Percentiles rank a stretch among this genome's conserved stretches.
Conservation (phyloP, 106 monocot species). For the Dioscorea dumetorum region DNA sequence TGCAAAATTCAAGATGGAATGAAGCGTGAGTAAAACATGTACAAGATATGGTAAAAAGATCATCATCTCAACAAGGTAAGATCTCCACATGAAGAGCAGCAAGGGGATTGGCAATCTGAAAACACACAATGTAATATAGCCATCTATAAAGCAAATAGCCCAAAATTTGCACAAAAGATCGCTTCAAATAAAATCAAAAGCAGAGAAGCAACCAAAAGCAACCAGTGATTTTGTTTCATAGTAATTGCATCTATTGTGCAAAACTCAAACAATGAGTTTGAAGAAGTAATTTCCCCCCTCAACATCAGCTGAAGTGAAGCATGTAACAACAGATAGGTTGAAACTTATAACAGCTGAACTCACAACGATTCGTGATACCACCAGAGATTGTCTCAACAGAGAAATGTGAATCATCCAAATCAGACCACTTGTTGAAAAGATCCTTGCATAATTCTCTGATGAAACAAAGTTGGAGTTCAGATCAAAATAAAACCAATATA, state of each 20-base stretch:
- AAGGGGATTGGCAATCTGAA: background rate
- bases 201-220: background rate
- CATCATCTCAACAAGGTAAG: background rate
- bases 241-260: background rate
- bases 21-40: background rate
- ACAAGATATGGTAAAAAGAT: background rate
- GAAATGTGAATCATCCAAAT: slow-evolving; percentile 54
- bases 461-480: slow-evolving; percentile 5
- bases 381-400: slow-evolving; percentile 74
- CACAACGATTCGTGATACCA: slow-evolving; percentile 97
- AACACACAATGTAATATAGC: no score
- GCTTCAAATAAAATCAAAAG: background rate
- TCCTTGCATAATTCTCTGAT: slow-evolving; percentile 72
- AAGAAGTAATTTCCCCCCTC: background rate
- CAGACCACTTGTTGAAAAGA: slow-evolving; percentile 68
- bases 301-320: background rate
- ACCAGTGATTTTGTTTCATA: background rate
- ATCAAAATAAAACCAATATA: background rate
- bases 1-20: slow-evolving; percentile 24
- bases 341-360: slow-evolving; percentile 23
- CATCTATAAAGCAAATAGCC: background rate
- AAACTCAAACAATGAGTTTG: background rate
- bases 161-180: background rate
- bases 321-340: background rate
- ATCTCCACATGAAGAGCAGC: background rate